phyloP scores from a whole-genome alignment of 257 asterid species.

The Solanum virginianum region DNA sequence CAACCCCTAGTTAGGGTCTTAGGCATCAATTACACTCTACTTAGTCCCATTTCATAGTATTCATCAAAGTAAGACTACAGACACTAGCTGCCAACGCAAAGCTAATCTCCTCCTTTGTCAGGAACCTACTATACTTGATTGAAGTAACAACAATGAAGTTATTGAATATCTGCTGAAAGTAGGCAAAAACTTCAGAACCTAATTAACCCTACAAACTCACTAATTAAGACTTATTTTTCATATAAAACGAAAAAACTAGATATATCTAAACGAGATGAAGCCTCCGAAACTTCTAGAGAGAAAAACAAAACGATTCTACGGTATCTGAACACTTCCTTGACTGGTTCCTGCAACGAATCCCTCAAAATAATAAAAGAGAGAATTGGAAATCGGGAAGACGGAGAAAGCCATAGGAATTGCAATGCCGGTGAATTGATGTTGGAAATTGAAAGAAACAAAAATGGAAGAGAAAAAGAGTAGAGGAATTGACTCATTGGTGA shows the following conservation, averaged over 20 bases:
- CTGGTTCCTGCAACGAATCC: neutral
- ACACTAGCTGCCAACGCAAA: neutral
- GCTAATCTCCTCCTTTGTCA: neutral
- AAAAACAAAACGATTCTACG: neutral
- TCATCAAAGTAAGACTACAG: neutral
- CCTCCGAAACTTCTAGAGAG: too few relatives aligned
- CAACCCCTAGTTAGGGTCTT: neutral
- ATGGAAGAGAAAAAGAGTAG: neutral
- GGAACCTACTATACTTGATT: neutral
- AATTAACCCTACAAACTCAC: neutral
- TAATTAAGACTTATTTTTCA: neutral
- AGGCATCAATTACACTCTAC: neutral
- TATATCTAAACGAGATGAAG: neutral
- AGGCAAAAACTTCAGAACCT: neutral
- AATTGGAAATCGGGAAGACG: neutral
- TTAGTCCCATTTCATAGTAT: neutral
- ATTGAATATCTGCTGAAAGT: neutral
- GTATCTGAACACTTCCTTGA: neutral
- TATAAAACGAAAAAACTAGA: neutral
- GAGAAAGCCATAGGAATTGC: neutral
- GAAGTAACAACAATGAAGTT: neutral
- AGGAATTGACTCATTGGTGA: neutral
- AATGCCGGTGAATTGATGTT: neutral
- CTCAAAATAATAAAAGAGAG: neutral
- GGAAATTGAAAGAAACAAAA: neutral